Evolutionary conservation across 805 yeast species (phyloP), one percentile per base, ranked within the genome.

Genomic region (Phaffomyces thermotolerans): DNA sequence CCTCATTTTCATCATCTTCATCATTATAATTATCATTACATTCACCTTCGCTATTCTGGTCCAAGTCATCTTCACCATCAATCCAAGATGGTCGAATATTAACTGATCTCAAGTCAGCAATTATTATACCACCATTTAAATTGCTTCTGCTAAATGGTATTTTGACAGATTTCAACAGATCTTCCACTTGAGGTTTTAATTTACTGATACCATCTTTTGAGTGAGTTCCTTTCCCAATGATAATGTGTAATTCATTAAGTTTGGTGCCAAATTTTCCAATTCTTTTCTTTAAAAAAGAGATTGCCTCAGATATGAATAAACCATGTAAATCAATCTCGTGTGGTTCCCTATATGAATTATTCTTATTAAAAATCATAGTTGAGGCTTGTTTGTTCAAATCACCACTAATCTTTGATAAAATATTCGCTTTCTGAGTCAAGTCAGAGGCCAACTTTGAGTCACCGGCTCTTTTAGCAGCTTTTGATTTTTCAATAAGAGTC

Each of bases 261-360:
- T 85, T 91, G 41, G 75, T 67, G 18, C 76, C 66, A 29, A 79
- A 85, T 23, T 78, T 78, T 15, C 72, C 70, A 40, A 91, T 73
- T 43, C 97, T 72, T 47, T 75, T 78, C 52, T 81, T 85, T 51
- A 90, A 68, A 42, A 82, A 77, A 58, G 76, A 82, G 48, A 78
- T 77, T 8, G 97, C 96, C 65, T 91, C 98, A 59, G 80, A 81
- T 14, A 90, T 93, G 54, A 73, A 90, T 29, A 91, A 67, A 0
- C 98, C 97, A 62, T 91, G 98, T 41, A 91, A 70, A 65, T 91
- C 98, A 49, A 91, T 87, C 63, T 91, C 97, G 60, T 87, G 82
- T 24, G 71, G 71, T 29, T 75, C 79, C 13, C 90, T 81, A 58
- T 88, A 96, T 33, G 85, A 75, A 58, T 91, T 91, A 62, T 91